These are phyloP conservation scores for Orbilia blumenaviensis DNA, from an alignment of 2,329 filamentous ascomycete genomes.

Conservation along the genomic window DNA sequence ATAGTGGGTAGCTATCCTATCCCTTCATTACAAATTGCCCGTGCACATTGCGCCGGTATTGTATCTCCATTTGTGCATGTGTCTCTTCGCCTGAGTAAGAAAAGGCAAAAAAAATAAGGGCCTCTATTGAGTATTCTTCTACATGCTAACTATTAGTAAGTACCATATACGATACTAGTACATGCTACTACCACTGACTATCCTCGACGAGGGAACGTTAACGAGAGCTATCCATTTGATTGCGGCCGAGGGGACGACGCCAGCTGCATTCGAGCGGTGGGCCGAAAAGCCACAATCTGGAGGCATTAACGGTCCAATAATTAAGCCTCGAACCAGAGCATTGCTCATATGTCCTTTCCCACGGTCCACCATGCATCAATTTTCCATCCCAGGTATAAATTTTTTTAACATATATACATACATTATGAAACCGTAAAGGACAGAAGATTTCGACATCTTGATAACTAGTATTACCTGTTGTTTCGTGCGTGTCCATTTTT, in stretches of 20 bases:
- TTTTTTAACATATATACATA: not conserved
- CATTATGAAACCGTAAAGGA: not conserved
- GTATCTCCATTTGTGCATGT: not conserved
- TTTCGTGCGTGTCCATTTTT: too few relatives aligned
- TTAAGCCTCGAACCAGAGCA: slow-evolving; percentile 11
- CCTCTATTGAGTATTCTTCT: too few relatives aligned
- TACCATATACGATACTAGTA: too few relatives aligned
- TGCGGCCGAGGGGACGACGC: slow-evolving; percentile 15
- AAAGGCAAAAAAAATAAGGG: too few relatives aligned
- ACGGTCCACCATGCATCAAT: too few relatives aligned
- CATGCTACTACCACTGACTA: too few relatives aligned
- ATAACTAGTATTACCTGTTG: too few relatives aligned
- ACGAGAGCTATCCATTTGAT: slow-evolving; percentile 17
- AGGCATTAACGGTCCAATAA: slow-evolving; percentile 26
- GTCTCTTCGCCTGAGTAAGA: not conserved
- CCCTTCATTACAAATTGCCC: slow-evolving; percentile 16
- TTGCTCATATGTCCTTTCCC: not conserved
- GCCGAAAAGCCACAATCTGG: slow-evolving; percentile 46
- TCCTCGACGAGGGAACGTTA: too few relatives aligned
- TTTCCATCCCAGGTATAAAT: too few relatives aligned
- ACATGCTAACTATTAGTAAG: too few relatives aligned
- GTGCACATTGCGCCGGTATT: not conserved
- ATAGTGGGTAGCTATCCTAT: not conserved
- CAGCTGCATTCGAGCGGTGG: slow-evolving; percentile 10
- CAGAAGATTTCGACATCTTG: too few relatives aligned